Evolutionary conservation across 208 protist species (phyloP).

Genomic region (Leptomonas pyrrhocoris): DNA sequence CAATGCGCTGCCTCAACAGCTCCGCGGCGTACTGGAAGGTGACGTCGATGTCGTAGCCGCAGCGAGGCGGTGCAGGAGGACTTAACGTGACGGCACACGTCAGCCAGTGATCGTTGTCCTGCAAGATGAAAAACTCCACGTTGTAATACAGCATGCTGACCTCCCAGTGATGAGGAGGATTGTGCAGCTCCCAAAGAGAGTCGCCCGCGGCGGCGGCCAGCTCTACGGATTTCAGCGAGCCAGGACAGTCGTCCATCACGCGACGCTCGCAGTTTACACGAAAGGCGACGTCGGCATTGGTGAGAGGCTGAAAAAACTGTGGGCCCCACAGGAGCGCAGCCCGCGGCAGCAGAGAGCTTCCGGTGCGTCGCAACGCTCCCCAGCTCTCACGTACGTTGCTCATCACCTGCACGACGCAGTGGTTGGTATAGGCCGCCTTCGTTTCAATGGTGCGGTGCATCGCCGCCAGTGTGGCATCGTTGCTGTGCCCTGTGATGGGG

Average conservation of each 20-base stretch:
- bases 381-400: not conserved
- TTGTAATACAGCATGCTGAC: slow-evolving; percentile 65
- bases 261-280: slow-evolving; percentile 16
- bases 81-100: slow-evolving; percentile 34
- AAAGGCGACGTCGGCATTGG: slow-evolving; percentile 10
- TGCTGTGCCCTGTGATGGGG: not conserved
- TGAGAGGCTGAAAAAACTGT: slow-evolving; percentile 3
- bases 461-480: not conserved
- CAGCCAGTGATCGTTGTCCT: slow-evolving; percentile 28
- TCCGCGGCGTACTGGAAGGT: slow-evolving; percentile 37
- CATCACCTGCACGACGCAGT: not conserved
- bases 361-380: not conserved
- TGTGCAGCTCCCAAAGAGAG: slow-evolving; percentile 28
- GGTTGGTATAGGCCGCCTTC: not conserved
- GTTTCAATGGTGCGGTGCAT: not conserved
- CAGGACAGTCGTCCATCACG: slow-evolving; percentile 15
- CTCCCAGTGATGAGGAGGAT: slow-evolving; percentile 28
- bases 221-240: slow-evolving; percentile 38
- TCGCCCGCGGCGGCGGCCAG: slow-evolving; percentile 44
- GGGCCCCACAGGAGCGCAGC: slow-evolving; percentile 7
- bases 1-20: slow-evolving; percentile 43
- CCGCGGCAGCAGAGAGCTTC: not conserved
- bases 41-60: slow-evolving; percentile 31
- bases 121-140: slow-evolving; percentile 48
- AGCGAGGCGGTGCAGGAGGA: slow-evolving; percentile 41